phyloP scores from a whole-genome alignment of 2,329 filamentous ascomycete species.

The Sporothrix brunneoviolacea region DNA sequence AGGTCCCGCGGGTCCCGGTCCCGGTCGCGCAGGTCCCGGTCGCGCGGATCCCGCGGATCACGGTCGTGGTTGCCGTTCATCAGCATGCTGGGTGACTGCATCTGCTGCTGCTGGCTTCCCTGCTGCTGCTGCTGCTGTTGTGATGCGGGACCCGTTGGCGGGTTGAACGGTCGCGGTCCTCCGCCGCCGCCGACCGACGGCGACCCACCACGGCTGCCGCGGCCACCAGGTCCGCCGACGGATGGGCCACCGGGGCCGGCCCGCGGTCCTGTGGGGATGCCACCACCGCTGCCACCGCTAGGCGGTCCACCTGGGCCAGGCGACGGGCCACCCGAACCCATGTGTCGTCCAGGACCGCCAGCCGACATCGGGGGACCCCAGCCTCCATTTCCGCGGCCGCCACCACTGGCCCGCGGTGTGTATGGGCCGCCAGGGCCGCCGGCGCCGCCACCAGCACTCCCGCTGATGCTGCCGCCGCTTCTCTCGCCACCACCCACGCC shows the following conservation, averaged over 20 bases:
- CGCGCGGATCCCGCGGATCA: constrained; percentile 4
- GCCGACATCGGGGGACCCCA: constrained; percentile 21
- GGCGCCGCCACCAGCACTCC: constrained; percentile 2
- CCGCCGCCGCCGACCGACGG: neutral
- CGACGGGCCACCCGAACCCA: constrained; percentile 23
- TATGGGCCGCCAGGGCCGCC: neutral
- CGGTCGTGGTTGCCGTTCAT: constrained; percentile 4
- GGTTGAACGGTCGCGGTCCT: constrained; percentile 45
- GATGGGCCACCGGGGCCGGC: constrained; percentile 26
- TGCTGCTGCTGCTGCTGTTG: constrained; percentile 23
- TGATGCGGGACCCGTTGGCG: constrained; percentile 47
- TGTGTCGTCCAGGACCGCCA: constrained; percentile 13
- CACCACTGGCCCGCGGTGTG: constrained; percentile 1
- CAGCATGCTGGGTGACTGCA: neutral
- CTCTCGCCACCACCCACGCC: neutral
- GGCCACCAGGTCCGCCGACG: neutral
- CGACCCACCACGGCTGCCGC: constrained; percentile 10
- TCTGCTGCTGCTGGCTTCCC: neutral
- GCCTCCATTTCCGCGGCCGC: constrained; percentile 9
- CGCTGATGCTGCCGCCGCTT: neutral
- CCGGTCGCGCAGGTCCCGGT: no score
- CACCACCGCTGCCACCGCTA: constrained; percentile 29
- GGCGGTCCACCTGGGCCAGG: constrained; percentile 32
- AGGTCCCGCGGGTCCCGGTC: neutral
- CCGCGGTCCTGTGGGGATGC: constrained; percentile 45